These are phyloP conservation scores for Chlorella sp. DNA, from an alignment of 139 green algal species.

Conservation along the genomic window DNA sequence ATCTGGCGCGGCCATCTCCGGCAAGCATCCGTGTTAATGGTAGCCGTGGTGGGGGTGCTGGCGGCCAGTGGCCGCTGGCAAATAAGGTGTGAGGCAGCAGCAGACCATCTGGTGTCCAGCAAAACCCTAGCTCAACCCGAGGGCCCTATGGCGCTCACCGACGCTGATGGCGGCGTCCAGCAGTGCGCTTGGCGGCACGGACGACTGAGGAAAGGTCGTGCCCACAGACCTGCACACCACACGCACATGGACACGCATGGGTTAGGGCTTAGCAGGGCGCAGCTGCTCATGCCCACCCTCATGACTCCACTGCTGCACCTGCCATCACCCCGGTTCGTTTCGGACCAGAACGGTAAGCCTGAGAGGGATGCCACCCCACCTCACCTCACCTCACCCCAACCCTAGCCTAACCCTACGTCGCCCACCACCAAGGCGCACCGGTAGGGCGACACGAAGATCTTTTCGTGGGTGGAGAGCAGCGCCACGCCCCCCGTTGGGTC, in stretches of 20 bases:
- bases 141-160: not conserved
- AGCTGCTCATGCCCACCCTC: no score
- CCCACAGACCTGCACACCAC: constrained; percentile 28
- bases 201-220: constrained; percentile 56
- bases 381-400: no score
- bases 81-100: not conserved
- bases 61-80: no score
- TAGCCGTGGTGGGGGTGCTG: no score
- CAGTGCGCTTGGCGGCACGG: constrained; percentile 45
- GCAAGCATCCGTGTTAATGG: no score
- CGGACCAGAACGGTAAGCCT: no score
- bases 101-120: not conserved
- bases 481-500: constrained; percentile 39
- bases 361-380: no score
- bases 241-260: no score
- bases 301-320: no score
- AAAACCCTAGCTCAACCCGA: not conserved
- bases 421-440: constrained; percentile 5
- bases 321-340: no score
- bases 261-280: no score
- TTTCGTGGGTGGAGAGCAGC: constrained; percentile 55
- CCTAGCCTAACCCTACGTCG: no score
- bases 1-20: not conserved
- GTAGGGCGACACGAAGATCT: constrained; percentile 56
- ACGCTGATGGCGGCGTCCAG: constrained; percentile 36